Percentiles rank a stretch among this genome's conserved stretches.
phyloP scores from a whole-genome alignment of 768 basidiomycete species.

The Leucocoprinus birnbaumii region DNA sequence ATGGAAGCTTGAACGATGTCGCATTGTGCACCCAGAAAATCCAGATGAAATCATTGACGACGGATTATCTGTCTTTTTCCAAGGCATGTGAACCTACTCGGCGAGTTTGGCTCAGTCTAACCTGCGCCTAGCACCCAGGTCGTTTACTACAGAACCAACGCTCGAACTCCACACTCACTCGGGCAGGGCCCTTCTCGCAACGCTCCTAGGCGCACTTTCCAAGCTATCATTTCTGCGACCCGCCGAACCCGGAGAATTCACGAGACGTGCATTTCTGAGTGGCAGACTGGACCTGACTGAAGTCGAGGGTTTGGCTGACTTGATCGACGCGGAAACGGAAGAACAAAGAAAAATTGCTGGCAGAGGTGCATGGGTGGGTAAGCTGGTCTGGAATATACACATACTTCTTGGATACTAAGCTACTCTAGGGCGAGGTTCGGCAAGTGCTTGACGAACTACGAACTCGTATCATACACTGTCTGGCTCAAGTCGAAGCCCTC shows the following conservation, averaged over 20 bases:
- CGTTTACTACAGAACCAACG: constrained; percentile 82
- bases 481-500: constrained; percentile 81
- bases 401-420: background rate
- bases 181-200: constrained; percentile 73
- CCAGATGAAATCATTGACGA: constrained; percentile 65
- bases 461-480: constrained; percentile 61
- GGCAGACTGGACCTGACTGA: constrained; percentile 86
- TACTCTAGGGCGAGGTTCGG: constrained; percentile 56
- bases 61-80: constrained; percentile 79
- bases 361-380: constrained; percentile 61
- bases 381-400: background rate
- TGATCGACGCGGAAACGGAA: constrained; percentile 89
- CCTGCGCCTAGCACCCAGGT: constrained; percentile 55
- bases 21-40: constrained; percentile 59
- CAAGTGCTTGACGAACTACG: constrained; percentile 64
- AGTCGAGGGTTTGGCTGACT: constrained; percentile 83
- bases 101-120: constrained; percentile 5
- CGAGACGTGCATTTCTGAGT: constrained; percentile 75
- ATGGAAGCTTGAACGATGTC: constrained; percentile 70
- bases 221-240: constrained; percentile 63
- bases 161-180: constrained; percentile 88
- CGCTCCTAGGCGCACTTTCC: constrained; percentile 64
- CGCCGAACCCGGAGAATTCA: constrained; percentile 88
- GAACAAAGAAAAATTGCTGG: constrained; percentile 74
- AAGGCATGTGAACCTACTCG: constrained; percentile 41